phyloP scores from a whole-genome alignment of 2,329 filamentous ascomycete species.

The Cladophialophora exuberans region DNA sequence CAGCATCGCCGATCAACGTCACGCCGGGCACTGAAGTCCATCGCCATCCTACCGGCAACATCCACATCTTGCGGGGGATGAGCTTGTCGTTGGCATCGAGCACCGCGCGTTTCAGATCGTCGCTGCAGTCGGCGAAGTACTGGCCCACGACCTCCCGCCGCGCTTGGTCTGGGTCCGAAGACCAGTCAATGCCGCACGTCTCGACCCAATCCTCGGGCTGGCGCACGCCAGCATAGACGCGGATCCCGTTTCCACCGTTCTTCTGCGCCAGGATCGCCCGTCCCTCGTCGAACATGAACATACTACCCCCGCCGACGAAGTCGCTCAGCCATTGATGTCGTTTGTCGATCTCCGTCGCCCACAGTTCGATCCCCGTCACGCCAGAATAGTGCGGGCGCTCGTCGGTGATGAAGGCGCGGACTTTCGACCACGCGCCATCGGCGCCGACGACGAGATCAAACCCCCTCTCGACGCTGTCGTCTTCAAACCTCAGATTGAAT shows the following conservation, averaged over 20 bases:
- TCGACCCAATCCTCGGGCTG: constrained; percentile 45
- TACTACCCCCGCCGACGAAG: constrained; percentile 52
- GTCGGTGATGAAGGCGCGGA: constrained; percentile 38
- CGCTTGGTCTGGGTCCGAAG: constrained; percentile 44
- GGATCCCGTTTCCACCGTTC: constrained; percentile 55
- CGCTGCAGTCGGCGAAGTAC: constrained; percentile 48
- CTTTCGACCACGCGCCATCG: constrained; percentile 48
- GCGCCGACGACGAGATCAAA: constrained; percentile 47
- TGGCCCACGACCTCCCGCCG: constrained; percentile 44
- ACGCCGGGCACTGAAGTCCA: constrained; percentile 55
- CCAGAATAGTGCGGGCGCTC: constrained; percentile 32
- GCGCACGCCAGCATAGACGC: constrained; percentile 43
- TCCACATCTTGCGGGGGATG: constrained; percentile 52
- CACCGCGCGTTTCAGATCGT: constrained; percentile 48
- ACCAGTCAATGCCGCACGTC: constrained; percentile 51
- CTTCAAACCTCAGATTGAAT: constrained; percentile 20
- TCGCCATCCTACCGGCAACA: constrained; percentile 54
- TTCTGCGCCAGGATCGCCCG: constrained; percentile 49
- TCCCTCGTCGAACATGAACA: constrained; percentile 51
- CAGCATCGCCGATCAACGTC: constrained; percentile 55
- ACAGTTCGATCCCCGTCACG: constrained; percentile 49
- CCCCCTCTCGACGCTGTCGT: constrained; percentile 15
- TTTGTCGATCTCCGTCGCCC: constrained; percentile 46
- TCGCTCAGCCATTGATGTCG: constrained; percentile 49
- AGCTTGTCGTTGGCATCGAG: constrained; percentile 45